These are phyloP conservation scores for Coemansia sp. DNA, from an alignment of 192 early-diverging fungal species.

Conservation along the genomic window DNA sequence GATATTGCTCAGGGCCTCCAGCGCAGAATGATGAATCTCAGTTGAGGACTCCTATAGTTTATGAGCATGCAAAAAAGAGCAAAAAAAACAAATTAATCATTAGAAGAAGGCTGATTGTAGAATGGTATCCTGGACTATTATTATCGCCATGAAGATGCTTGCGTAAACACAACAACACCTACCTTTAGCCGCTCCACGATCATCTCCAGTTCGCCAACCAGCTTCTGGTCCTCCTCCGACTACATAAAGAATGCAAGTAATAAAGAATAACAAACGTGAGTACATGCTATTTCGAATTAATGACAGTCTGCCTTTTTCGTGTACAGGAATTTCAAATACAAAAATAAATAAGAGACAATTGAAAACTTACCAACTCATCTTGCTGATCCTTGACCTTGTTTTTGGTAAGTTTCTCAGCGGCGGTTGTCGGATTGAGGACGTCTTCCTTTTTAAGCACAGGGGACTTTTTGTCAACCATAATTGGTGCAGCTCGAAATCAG, in stretches of 20 bases:
- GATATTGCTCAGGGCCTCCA: constrained; percentile 82
- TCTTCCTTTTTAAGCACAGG: constrained; percentile 21
- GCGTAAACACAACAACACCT: constrained; percentile 8
- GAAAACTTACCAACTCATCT: constrained; percentile 55
- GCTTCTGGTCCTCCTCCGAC: constrained; percentile 96
- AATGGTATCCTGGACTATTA: background rate
- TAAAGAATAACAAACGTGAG: background rate
- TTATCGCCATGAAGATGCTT: background rate
- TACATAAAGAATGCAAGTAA: constrained; percentile 30
- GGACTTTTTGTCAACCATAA: constrained; percentile 34
- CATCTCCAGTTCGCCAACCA: constrained; percentile 94
- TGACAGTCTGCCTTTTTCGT: background rate
- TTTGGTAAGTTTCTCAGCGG: constrained; percentile 49
- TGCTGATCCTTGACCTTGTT: constrained; percentile 56
- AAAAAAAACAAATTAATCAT: background rate
- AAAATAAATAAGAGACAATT: background rate
- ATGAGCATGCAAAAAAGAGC: background rate
- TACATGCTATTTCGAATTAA: background rate
- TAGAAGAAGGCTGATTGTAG: too few relatives aligned
- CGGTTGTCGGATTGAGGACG: constrained; percentile 51
- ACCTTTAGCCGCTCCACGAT: constrained; percentile 89
- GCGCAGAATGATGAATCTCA: constrained; percentile 77
- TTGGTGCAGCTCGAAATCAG: constrained; percentile 1
- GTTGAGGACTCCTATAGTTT: constrained; percentile 62
- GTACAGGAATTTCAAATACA: too few relatives aligned